These are phyloP conservation scores for Mortierella hygrophila DNA, from an alignment of 192 early-diverging fungal genomes.

Conservation along the genomic window DNA sequence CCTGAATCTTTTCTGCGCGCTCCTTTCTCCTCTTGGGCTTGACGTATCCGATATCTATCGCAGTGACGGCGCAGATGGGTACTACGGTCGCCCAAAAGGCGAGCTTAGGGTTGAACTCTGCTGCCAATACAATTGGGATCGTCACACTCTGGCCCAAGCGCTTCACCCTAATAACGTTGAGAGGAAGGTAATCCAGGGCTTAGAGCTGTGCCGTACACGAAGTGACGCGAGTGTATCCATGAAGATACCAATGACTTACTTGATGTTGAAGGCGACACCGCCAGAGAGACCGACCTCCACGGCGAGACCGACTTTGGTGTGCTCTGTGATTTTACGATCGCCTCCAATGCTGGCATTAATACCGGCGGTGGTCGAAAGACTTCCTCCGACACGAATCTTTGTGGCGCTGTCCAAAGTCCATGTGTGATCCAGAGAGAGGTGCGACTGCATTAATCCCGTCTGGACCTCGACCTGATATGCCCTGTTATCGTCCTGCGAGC, in stretches of 20 bases:
- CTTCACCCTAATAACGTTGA: conserved; percentile 54
- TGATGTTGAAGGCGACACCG: conserved; percentile 71
- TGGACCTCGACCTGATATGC: conserved; percentile 65
- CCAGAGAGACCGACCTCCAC: conserved; percentile 71
- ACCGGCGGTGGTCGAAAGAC: conserved; percentile 64
- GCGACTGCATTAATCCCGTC: conserved; percentile 67
- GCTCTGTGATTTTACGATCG: conserved; percentile 65
- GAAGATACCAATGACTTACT: conserved; percentile 34
- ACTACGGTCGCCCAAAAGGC: conserved; percentile 65
- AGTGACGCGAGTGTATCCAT: neutral
- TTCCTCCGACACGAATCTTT: conserved; percentile 58
- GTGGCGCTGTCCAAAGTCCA: conserved; percentile 59
- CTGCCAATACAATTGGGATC: conserved; percentile 75
- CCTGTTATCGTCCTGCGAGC: conserved; percentile 57
- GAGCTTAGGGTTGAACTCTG: conserved; percentile 66
- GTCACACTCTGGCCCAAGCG: conserved; percentile 77
- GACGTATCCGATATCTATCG: conserved; percentile 69
- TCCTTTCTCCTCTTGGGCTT: conserved; percentile 70
- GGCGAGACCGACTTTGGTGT: conserved; percentile 68
- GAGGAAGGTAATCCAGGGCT: neutral
- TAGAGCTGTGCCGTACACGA: neutral
- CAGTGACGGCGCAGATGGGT: conserved; percentile 66
- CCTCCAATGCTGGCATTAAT: conserved; percentile 64
- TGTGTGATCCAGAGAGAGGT: conserved; percentile 64
- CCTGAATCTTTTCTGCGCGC: conserved; percentile 57